phyloP scores from a whole-genome alignment of 176 grass and related monocot genomes.

The Oryza rufipogon region DNA sequence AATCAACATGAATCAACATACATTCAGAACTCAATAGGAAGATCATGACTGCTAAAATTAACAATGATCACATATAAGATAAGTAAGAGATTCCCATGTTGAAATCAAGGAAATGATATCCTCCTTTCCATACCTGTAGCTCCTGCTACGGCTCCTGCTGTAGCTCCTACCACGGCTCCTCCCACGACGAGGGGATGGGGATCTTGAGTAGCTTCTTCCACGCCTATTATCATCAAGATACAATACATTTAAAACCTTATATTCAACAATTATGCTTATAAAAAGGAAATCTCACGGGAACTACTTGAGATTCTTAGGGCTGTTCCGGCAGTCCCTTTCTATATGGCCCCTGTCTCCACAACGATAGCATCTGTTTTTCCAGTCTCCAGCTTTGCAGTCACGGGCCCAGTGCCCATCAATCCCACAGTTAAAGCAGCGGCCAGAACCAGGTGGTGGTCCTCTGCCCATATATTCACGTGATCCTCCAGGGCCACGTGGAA shows the following conservation, averaged over 20 bases:
- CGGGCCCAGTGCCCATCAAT: constrained; percentile 96
- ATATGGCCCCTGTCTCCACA: constrained; percentile 89
- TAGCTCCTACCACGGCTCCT: constrained; percentile 67
- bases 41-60: neutral
- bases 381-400: constrained; percentile 95
- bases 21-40: neutral
- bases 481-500: constrained; percentile 76
- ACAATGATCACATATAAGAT: constrained; percentile 1
- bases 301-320: constrained; percentile 77
- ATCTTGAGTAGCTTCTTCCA: constrained; percentile 78
- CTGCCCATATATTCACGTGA: constrained; percentile 82
- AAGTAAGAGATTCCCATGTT: neutral
- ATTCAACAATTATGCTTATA: constrained; percentile 28
- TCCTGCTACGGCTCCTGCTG: constrained; percentile 76
- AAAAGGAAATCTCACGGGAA: constrained; percentile 9
- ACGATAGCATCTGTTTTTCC: constrained; percentile 97
- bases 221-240: constrained; percentile 32
- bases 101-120: neutral
- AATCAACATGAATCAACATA: neutral
- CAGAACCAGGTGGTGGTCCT: constrained; percentile 88
- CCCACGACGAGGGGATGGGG: constrained; percentile 67
- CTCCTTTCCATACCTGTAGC: constrained; percentile 67
- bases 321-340: constrained; percentile 94
- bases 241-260: neutral
- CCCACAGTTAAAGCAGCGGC: constrained; percentile 95